Evolutionary conservation across 202 grass and related monocot genomes (phyloP).

Genomic region (Panicum virgatum): DNA sequence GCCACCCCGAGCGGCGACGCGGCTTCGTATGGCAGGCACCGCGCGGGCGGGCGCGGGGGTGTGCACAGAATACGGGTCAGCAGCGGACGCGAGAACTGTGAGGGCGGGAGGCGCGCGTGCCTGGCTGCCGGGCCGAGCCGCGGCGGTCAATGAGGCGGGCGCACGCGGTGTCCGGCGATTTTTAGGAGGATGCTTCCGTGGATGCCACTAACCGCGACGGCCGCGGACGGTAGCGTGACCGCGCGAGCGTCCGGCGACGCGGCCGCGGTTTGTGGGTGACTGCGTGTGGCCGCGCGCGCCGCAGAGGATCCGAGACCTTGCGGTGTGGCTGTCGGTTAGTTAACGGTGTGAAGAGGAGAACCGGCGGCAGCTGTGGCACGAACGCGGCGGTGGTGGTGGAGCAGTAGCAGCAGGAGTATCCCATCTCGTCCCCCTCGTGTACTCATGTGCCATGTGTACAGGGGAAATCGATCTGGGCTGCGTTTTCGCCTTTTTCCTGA

Average conservation of each 20-base stretch:
- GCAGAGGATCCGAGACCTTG: constrained; percentile 8
- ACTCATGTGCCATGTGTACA: constrained; percentile 28
- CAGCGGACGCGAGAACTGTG: too few relatives aligned
- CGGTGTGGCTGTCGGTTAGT: constrained; percentile 33
- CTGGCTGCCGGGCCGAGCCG: not conserved
- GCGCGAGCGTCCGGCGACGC: too few relatives aligned
- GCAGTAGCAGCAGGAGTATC: not conserved
- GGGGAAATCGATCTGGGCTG: not conserved
- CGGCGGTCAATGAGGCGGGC: constrained; percentile 27
- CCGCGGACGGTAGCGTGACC: not conserved
- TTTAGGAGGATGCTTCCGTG: constrained; percentile 16
- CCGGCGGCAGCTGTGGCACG: not conserved
- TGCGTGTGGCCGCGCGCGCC: not conserved
- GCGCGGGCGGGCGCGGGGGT: too few relatives aligned
- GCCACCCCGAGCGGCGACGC: constrained; percentile 23
- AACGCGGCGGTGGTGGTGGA: not conserved
- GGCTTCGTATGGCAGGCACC: too few relatives aligned
- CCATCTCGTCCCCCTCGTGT: not conserved
- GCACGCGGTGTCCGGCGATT: constrained; percentile 1
- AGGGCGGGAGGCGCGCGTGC: too few relatives aligned
- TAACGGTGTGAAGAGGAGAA: not conserved
- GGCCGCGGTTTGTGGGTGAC: too few relatives aligned
- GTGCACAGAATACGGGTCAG: too few relatives aligned
- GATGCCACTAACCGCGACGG: constrained; percentile 31
- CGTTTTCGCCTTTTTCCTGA: too few relatives aligned